A percentile compares a stretch with the other conserved stretches of the same genome.
phyloP scores from a whole-genome alignment of 352 stramenopile species.

The Phytophthora citricola region DNA sequence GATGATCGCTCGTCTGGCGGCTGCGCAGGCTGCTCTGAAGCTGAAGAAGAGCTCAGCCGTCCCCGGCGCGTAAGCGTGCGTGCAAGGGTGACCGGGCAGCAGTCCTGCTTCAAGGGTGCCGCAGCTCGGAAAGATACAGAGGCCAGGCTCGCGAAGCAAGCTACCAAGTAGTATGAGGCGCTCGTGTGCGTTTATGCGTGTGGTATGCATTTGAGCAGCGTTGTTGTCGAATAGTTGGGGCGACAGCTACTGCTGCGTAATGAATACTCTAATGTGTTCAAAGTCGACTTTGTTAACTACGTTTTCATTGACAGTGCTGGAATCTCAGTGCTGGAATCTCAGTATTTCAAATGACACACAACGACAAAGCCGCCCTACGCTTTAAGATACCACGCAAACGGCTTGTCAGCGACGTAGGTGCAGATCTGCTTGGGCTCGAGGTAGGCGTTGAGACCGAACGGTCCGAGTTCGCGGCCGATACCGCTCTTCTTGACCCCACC shows the following conservation, averaged over 20 bases:
- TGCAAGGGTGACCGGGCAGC: not conserved
- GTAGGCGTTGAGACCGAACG: conserved; percentile 68
- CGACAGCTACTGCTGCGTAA: conserved; percentile 18
- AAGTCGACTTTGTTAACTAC: conserved; percentile 4
- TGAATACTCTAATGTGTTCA: conserved; percentile 7
- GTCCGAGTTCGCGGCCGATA: conserved; percentile 72
- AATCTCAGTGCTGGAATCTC: too few species aligned
- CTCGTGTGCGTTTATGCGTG: conserved; percentile 18
- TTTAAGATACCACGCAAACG: conserved; percentile 65
- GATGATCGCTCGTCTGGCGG: conserved; percentile 36
- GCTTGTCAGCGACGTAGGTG: conserved; percentile 73
- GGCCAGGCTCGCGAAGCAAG: conserved; percentile 18
- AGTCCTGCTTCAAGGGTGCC: conserved; percentile 3
- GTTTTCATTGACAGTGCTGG: not conserved
- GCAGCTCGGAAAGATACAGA: conserved; percentile 7
- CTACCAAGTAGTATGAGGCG: conserved; percentile 15
- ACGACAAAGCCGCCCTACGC: conserved; percentile 10
- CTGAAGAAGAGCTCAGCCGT: conserved; percentile 32
- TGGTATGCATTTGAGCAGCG: conserved; percentile 10
- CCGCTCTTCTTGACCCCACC: conserved; percentile 88
- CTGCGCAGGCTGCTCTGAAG: conserved; percentile 31
- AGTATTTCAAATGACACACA: not conserved
- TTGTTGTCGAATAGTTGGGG: conserved; percentile 24
- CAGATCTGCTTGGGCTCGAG: conserved; percentile 79
- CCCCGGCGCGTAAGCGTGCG: conserved; percentile 9